phyloP scores from a whole-genome alignment of 352 stramenopile genomes.

The Pythium oligandrum region DNA sequence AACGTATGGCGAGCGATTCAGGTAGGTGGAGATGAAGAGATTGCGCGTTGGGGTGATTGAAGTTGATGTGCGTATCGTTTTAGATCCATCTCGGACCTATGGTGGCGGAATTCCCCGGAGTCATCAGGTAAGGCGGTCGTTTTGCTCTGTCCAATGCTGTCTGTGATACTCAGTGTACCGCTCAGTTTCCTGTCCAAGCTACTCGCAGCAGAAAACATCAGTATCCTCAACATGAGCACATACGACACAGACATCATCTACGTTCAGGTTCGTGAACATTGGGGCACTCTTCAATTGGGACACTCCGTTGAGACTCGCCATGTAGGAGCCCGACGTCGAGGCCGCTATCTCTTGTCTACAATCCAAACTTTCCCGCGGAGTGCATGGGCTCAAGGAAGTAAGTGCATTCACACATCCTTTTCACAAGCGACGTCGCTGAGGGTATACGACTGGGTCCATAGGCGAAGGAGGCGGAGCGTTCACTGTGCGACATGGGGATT shows the following conservation, averaged over 20 bases:
- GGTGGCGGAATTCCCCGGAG: conserved; percentile 79
- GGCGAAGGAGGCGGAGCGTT: conserved; percentile 19
- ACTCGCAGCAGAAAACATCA: conserved; percentile 77
- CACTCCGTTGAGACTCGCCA: neutral
- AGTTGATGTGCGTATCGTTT: conserved; percentile 2
- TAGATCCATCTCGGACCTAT: conserved; percentile 84
- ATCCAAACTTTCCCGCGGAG: conserved; percentile 66
- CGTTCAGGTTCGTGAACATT: conserved; percentile 35
- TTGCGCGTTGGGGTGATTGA: neutral
- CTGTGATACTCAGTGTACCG: too few species aligned
- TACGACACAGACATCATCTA: conserved; percentile 89
- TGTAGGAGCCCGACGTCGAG: conserved; percentile 50
- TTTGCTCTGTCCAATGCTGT: too few species aligned
- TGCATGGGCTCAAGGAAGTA: conserved; percentile 81
- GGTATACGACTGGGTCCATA: neutral
- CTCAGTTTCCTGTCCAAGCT: conserved; percentile 75
- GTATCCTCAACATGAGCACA: conserved; percentile 89
- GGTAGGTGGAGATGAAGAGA: conserved; percentile 15
- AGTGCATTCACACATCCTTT: neutral
- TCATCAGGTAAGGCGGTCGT: conserved; percentile 36
- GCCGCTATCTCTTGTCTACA: conserved; percentile 70
- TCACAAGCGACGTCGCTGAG: too few species aligned
- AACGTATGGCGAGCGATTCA: conserved; percentile 79
- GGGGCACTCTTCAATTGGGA: neutral
- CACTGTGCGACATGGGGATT: conserved; percentile 4